phyloP scores from a whole-genome alignment of 108 stramenopile species.

The Conticribra guillardii region DNA sequence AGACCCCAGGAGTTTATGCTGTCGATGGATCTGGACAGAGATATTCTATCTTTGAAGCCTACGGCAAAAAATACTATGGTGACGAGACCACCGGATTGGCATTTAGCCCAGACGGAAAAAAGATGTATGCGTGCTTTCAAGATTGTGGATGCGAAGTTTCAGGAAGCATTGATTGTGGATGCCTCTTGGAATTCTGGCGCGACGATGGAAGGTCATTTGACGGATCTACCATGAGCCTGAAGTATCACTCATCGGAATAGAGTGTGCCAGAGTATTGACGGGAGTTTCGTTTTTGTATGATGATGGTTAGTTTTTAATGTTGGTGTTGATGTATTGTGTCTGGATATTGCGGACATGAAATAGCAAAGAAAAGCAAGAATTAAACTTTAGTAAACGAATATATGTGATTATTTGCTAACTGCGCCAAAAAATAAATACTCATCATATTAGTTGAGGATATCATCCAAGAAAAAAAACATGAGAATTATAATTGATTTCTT shows the following conservation, averaged over 20 bases:
- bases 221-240: background rate
- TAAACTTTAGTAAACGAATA: no score
- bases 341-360: no score
- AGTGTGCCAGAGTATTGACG: no score
- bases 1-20: constrained; percentile 49
- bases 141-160: constrained; percentile 37
- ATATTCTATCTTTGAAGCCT: constrained; percentile 51
- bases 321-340: no score
- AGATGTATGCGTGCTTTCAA: constrained; percentile 36
- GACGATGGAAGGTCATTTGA: constrained; percentile 49
- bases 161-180: constrained; percentile 39
- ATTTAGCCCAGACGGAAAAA: constrained; percentile 65
- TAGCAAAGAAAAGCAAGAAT: no score
- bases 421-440: no score
- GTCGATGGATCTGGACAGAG: constrained; percentile 9
- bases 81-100: constrained; percentile 78
- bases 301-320: no score
- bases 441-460: no score
- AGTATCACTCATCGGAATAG: background rate
- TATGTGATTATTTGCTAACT: no score
- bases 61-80: constrained; percentile 10
- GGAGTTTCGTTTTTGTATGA: no score
- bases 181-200: constrained; percentile 41
- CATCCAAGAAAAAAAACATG: background rate
- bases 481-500: background rate